Percentiles rank a stretch among this genome's conserved stretches.
Conservation (phyloP, 129 eudicot genomes). For the Chrysanthemum makinoi region DNA sequence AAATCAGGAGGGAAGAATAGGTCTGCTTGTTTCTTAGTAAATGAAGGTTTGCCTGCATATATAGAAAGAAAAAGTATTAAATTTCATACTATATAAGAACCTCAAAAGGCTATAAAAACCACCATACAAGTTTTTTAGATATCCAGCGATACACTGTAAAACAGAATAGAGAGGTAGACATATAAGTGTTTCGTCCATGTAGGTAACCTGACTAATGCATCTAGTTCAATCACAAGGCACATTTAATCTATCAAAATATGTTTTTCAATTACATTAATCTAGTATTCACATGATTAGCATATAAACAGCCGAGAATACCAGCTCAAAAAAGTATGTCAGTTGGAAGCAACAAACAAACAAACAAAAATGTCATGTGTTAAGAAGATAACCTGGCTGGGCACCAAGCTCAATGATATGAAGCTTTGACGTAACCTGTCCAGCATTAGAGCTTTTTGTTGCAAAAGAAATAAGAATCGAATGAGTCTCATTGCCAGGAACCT, state of each 20-base stretch:
- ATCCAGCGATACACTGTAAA: too few relatives aligned
- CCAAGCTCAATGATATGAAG: slow-evolving; percentile 97
- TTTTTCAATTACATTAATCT: not conserved
- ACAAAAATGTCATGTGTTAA: slow-evolving; percentile 5
- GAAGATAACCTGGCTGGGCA: slow-evolving; percentile 83
- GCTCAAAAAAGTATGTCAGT: not conserved
- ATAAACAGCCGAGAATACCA: not conserved
- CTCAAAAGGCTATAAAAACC: too few relatives aligned
- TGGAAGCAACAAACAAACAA: slow-evolving; percentile 12
- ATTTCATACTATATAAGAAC: too few relatives aligned
- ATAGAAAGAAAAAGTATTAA: too few relatives aligned
- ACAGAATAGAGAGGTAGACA: not conserved
- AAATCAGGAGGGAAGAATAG: too few relatives aligned
- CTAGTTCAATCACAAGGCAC: slow-evolving; percentile 20
- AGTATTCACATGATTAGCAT: slow-evolving; percentile 1
- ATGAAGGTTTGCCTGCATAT: too few relatives aligned
- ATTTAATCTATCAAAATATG: not conserved
- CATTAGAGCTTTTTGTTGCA: slow-evolving; percentile 88
- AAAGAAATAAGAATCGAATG: slow-evolving; percentile 85
- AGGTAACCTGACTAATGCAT: slow-evolving; percentile 5
- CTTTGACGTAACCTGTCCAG: slow-evolving; percentile 87
- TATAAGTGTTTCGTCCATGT: not conserved
- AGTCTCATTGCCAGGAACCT: slow-evolving; percentile 97
- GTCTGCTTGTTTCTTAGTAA: too few relatives aligned
- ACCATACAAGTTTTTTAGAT: too few relatives aligned